phyloP scores from a whole-genome alignment of 768 basidiomycete species.

The Lactarius sp. region DNA sequence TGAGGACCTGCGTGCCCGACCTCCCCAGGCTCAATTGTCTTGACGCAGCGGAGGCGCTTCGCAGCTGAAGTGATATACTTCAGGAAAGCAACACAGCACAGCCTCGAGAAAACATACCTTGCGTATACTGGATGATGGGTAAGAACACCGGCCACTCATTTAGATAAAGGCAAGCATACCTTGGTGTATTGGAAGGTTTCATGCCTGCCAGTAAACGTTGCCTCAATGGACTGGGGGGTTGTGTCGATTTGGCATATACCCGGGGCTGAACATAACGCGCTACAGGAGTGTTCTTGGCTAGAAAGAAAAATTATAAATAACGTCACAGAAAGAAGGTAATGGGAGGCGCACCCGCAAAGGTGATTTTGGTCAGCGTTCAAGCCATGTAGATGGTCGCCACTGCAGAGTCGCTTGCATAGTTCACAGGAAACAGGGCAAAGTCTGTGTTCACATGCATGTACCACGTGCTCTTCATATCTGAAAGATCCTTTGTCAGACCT shows the following conservation, averaged over 20 bases:
- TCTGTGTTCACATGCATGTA: conserved; percentile 48
- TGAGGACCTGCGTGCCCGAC: conserved; percentile 45
- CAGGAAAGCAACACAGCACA: background rate
- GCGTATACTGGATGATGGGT: conserved; percentile 40
- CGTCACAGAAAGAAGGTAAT: background rate
- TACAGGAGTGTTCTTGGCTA: conserved; percentile 53
- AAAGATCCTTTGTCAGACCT: background rate
- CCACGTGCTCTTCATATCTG: conserved; percentile 43
- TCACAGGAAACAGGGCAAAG: conserved; percentile 52
- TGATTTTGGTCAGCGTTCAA: conserved; percentile 39
- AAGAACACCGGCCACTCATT: background rate
- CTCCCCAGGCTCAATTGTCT: conserved; percentile 41
- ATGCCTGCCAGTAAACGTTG: conserved; percentile 55
- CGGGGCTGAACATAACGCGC: conserved; percentile 37
- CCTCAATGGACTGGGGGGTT: conserved; percentile 54
- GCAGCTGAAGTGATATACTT: conserved; percentile 34
- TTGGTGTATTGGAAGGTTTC: conserved; percentile 64
- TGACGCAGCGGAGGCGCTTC: conserved; percentile 48
- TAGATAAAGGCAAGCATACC: conserved; percentile 32
- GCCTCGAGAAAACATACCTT: conserved; percentile 36
- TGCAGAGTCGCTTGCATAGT: conserved; percentile 52
- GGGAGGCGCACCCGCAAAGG: conserved; percentile 52
- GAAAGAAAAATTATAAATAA: background rate
- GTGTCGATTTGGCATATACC: conserved; percentile 60
- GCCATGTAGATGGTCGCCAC: conserved; percentile 48